Conservation (phyloP, 495 filamentous ascomycete species). For the Podospora pseudocomata region DNA sequence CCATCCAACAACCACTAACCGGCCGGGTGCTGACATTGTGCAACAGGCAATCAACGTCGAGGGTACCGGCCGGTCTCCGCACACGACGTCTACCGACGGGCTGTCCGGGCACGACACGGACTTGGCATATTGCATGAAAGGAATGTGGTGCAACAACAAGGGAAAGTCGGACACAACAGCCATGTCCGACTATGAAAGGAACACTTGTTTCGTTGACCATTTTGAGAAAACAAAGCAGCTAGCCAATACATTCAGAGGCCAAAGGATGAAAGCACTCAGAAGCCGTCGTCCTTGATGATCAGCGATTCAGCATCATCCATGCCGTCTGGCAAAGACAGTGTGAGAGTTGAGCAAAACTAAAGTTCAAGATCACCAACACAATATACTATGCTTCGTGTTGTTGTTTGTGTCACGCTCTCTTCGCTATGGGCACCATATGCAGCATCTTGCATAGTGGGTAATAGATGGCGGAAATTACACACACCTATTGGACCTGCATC, state of each 20-base stretch:
- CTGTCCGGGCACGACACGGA: neutral
- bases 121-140: neutral
- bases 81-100: neutral
- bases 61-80: neutral
- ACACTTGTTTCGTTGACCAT: too few species aligned
- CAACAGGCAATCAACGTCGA: neutral
- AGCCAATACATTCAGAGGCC: too few species aligned
- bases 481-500: slow-evolving; percentile 2
- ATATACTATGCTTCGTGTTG: neutral
- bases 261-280: too few species aligned
- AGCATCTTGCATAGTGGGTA: slow-evolving; percentile 4
- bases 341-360: too few species aligned
- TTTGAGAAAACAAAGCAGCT: too few species aligned
- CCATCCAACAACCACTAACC: neutral
- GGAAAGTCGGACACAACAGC: neutral
- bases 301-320: too few species aligned
- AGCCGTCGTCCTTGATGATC: too few species aligned
- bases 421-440: slow-evolving; percentile 2
- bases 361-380: neutral
- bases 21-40: neutral
- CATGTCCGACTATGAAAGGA: too few species aligned
- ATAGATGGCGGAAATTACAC: slow-evolving; percentile 10
- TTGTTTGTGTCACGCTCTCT: slow-evolving; percentile 4
- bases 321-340: too few species aligned
- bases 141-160: neutral